Conservation (phyloP, 805 yeast species). For the Candida anglica region DNA sequence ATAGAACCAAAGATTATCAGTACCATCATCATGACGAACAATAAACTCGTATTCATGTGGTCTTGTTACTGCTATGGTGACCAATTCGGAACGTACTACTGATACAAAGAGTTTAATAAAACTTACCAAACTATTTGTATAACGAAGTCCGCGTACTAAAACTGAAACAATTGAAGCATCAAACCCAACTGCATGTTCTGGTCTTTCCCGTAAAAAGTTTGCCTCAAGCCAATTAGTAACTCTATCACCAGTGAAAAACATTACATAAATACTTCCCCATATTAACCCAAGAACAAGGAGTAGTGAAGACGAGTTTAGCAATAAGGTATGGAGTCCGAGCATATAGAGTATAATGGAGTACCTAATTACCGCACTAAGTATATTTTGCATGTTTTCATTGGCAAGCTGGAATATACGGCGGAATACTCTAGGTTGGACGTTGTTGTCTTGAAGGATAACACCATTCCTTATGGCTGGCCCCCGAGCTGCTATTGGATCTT, state of each 20-base stretch:
- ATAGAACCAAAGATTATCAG: slow-evolving; percentile 5
- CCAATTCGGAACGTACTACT: slow-evolving; percentile 8
- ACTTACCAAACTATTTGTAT: slow-evolving; percentile 1
- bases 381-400: neutral
- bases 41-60: slow-evolving; percentile 20
- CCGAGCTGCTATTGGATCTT: too few species aligned
- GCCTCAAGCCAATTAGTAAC: slow-evolving; percentile 9
- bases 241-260: slow-evolving; percentile 9
- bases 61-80: slow-evolving; percentile 12
- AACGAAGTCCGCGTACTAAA: slow-evolving; percentile 1
- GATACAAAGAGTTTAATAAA: slow-evolving; percentile 2
- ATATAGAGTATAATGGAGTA: slow-evolving; percentile 7
- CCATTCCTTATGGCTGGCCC: too few species aligned
- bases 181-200: slow-evolving; percentile 4
- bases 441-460: too few species aligned
- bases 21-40: slow-evolving; percentile 3
- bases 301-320: slow-evolving; percentile 3
- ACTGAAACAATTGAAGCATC: slow-evolving; percentile 8
- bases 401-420: slow-evolving; percentile 3
- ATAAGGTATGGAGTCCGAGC: slow-evolving; percentile 4
- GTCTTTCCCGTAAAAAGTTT: slow-evolving; percentile 3
- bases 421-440: too few species aligned
- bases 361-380: slow-evolving; percentile 4
- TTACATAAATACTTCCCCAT: slow-evolving; percentile 5
- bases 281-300: slow-evolving; percentile 1